Base-by-base conservation (phyloP, 164 flowering plant genomes). In the Cinnamomum micranthum region DNA sequence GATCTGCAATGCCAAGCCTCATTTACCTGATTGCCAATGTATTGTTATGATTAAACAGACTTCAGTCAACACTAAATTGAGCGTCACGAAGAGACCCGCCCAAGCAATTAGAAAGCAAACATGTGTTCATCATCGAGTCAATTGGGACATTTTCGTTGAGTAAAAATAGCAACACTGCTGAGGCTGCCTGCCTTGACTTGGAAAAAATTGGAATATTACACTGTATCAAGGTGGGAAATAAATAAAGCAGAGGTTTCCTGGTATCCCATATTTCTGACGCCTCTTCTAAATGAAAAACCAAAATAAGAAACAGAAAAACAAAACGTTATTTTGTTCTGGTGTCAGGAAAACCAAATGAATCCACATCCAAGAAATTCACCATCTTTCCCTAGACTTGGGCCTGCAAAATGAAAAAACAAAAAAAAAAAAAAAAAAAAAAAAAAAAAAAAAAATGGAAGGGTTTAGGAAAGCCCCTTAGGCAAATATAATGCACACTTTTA, bases 311-410 rank as follows among this genome's bases (percentile, higher is more conserved):
- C 50, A 64, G 17, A 13, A 64, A 13, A 19, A 55, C 2, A n/a
- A 58, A 71, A 28, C 65, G 59, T 71, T 71, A 58, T 33, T 71
- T 50, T 58, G 64, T 71, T 71, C 31, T 51, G 41, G 51, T 31
- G 25, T 71, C 41, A 71, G 28, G 7, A 71, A 12, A 28, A 27
- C 17, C 6, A 14, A 55, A 55, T 55, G 60, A 15, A 55, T 70
- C 19, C 58, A 3, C 47, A 55, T 47, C 67, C 73, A 41, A 55
- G 35, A 71, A 69, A 62, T 60, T 87, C 84, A 89, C 96, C 96
- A 91, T 84, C 90, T 85, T 22, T 85, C 89, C 82, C 89, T 80
- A 10, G 90, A 84, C 69, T 82, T 83, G 74, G 90, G 69, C 90
- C 93, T 88, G 90, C 74, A 66, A 80, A 27, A 73, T 4, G 47